Evolutionary conservation across 208 protist genomes (phyloP).

Genomic region (Vickermania ingenoplastis): DNA sequence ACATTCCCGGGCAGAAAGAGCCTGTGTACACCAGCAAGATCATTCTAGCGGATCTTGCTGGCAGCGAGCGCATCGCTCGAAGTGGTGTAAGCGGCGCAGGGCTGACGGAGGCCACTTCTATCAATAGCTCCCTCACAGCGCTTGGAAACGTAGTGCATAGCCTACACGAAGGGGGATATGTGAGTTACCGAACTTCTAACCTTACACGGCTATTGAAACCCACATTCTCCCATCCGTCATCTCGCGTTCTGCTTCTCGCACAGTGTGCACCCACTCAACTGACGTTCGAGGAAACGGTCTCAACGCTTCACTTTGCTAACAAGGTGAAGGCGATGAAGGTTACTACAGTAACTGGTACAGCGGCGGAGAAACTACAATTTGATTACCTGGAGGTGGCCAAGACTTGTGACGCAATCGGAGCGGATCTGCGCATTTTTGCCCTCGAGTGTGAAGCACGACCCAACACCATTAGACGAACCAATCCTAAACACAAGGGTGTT

Average conservation of each 20-base stretch:
- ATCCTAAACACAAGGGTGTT: conserved; percentile 34
- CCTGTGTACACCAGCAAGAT: conserved; percentile 79
- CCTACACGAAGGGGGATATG: conserved; percentile 70
- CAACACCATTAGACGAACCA: conserved; percentile 37
- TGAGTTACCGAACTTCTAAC: conserved; percentile 85
- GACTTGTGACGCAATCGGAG: conserved; percentile 46
- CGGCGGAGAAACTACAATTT: conserved; percentile 44
- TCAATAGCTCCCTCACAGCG: conserved; percentile 90
- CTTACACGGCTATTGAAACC: conserved; percentile 83
- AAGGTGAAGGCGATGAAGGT: conserved; percentile 86
- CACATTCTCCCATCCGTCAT: conserved; percentile 69
- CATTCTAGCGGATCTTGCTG: conserved; percentile 89
- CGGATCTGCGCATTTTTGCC: conserved; percentile 69
- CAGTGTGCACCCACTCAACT: conserved; percentile 73
- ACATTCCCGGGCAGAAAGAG: conserved; percentile 59
- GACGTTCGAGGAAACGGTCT: conserved; percentile 79
- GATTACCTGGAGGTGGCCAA: conserved; percentile 45
- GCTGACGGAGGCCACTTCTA: conserved; percentile 77
- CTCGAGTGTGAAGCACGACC: conserved; percentile 25
- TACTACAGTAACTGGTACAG: conserved; percentile 21
- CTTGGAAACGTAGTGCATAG: conserved; percentile 89
- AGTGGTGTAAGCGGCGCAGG: conserved; percentile 53
- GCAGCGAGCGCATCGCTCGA: conserved; percentile 76
- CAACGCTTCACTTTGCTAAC: conserved; percentile 85
- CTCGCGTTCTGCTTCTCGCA: conserved; percentile 79